Percentiles rank a stretch among this genome's conserved stretches.
Conservation (phyloP, 208 protist genomes). For the Plasmodiophora brassicae region DNA sequence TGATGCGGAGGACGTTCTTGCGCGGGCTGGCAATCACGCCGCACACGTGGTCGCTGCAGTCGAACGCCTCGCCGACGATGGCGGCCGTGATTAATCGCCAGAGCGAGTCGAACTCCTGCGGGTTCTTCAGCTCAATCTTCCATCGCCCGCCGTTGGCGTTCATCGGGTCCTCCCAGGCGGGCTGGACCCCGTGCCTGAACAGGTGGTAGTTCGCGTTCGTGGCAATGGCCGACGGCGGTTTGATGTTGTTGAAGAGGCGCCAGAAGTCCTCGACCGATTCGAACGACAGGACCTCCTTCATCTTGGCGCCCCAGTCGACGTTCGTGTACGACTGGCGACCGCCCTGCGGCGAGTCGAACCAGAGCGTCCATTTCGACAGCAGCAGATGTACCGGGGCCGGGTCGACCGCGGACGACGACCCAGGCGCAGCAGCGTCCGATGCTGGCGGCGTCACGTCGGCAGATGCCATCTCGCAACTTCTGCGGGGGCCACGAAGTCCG, state of each 20-base stretch:
- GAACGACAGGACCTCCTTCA: background rate
- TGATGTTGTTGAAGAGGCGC: conserved; percentile 16
- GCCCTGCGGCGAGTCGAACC: background rate
- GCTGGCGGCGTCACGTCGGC: no score
- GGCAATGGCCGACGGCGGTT: background rate
- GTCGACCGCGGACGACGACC: no score
- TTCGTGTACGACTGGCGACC: background rate
- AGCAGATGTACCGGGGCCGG: no score
- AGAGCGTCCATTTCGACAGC: conserved; percentile 17
- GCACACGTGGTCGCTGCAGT: conserved; percentile 7
- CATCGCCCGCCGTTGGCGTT: background rate
- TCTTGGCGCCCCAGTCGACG: background rate
- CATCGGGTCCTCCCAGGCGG: background rate
- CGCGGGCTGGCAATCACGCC: background rate
- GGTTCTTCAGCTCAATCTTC: background rate
- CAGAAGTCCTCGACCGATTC: conserved; percentile 26
- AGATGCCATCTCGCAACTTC: no score
- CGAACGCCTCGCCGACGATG: conserved; percentile 3
- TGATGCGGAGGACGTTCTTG: background rate
- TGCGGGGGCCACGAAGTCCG: no score
- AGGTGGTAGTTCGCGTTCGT: background rate
- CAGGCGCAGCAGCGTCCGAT: no score
- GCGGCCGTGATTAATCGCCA: background rate
- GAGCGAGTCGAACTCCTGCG: background rate
- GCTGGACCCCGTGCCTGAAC: background rate